These are phyloP conservation scores for Arthrobotrys entomopaga DNA, from an alignment of 2,329 filamentous ascomycete species.

Conservation along the genomic window DNA sequence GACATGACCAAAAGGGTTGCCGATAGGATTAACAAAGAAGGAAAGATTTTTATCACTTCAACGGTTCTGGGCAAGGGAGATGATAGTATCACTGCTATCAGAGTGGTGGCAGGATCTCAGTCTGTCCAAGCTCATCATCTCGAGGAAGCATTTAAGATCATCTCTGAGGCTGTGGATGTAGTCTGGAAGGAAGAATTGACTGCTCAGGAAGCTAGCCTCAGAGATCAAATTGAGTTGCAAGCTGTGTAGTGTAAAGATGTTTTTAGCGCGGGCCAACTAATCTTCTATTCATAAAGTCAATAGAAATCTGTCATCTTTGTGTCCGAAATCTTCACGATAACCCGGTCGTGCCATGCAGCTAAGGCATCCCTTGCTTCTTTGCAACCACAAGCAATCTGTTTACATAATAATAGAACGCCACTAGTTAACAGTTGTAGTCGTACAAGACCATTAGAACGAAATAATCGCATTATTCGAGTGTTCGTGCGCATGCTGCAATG, in stretches of 20 bases:
- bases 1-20: slow-evolving; percentile 77
- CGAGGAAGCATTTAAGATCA: slow-evolving; percentile 75
- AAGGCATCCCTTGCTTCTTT: too few relatives aligned
- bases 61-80: slow-evolving; percentile 70
- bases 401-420: too few relatives aligned
- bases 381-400: too few relatives aligned
- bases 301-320: too few relatives aligned
- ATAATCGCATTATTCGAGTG: too few relatives aligned
- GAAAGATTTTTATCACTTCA: slow-evolving; percentile 84
- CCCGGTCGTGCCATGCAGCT: too few relatives aligned
- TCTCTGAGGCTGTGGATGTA: slow-evolving; percentile 66
- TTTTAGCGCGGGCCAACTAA: too few relatives aligned
- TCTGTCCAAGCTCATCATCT: slow-evolving; percentile 78
- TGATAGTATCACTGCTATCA: slow-evolving; percentile 76
- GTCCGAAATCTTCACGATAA: too few relatives aligned
- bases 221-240: slow-evolving; percentile 46
- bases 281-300: too few relatives aligned
- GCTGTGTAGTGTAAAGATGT: slow-evolving; percentile 19
- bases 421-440: too few relatives aligned
- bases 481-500: too few relatives aligned
- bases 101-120: slow-evolving; percentile 79
- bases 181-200: slow-evolving; percentile 50
- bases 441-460: too few relatives aligned
- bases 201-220: slow-evolving; percentile 17
- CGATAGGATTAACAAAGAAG: slow-evolving; percentile 76